These are phyloP conservation scores for Pichia californica DNA, from an alignment of 805 yeast genomes.

Conservation along the genomic window DNA sequence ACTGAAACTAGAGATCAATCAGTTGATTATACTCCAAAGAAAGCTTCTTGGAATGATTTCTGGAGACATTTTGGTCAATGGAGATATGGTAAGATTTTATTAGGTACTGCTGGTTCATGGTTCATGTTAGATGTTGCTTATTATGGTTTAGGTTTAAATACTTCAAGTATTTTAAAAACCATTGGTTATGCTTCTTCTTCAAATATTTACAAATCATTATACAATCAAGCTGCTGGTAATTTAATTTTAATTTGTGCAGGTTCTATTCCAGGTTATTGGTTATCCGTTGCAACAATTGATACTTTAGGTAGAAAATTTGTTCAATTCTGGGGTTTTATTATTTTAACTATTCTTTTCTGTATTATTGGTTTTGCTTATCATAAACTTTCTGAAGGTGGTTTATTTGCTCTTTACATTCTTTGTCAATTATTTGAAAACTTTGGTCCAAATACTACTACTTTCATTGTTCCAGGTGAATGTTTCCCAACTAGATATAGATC, in stretches of 20 bases:
- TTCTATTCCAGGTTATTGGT: constrained; percentile 92
- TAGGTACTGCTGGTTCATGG: constrained; percentile 93
- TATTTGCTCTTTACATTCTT: constrained; percentile 70
- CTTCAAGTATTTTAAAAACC: constrained; percentile 70
- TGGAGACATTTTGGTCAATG: constrained; percentile 69
- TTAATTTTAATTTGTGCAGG: constrained; percentile 92
- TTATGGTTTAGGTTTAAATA: constrained; percentile 82
- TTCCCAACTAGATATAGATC: constrained; percentile 96
- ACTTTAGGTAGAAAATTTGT: constrained; percentile 78
- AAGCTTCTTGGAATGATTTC: constrained; percentile 77
- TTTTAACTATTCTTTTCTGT: constrained; percentile 70
- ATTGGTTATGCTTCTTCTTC: constrained; percentile 75
- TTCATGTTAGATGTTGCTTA: constrained; percentile 84
- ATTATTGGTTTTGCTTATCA: constrained; percentile 79
- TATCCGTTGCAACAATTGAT: constrained; percentile 73
- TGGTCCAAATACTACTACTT: constrained; percentile 91
- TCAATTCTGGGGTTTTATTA: constrained; percentile 68
- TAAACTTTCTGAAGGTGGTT: constrained; percentile 57
- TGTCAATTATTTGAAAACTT: constrained; percentile 86
- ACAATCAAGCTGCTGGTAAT: constrained; percentile 85
- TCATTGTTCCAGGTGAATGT: constrained; percentile 84
- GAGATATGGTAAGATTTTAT: constrained; percentile 75
- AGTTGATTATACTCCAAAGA: constrained; percentile 50
- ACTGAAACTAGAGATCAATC: constrained; percentile 37
- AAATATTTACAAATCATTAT: constrained; percentile 64